phyloP scores from a whole-genome alignment of 495 filamentous ascomycete genomes.

The Pyrenula aspistea region DNA sequence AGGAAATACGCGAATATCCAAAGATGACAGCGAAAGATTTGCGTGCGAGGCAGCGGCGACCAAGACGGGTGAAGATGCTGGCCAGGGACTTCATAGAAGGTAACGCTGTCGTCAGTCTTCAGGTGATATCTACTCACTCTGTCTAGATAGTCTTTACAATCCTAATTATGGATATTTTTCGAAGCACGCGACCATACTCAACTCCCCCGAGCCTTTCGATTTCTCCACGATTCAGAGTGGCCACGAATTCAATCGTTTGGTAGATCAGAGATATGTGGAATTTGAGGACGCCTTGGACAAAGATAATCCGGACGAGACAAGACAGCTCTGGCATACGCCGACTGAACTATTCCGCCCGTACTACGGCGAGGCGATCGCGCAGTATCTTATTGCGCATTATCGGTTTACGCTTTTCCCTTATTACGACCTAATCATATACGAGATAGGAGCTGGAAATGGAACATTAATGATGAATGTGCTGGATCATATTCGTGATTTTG shows the following conservation, averaged over 20 bases:
- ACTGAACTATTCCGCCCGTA: conserved; percentile 94
- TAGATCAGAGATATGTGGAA: conserved; percentile 69
- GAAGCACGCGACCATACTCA: conserved; percentile 94
- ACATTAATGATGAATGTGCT: conserved; percentile 97
- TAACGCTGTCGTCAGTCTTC: conserved; percentile 20
- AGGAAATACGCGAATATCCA: conserved; percentile 71
- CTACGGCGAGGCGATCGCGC: conserved; percentile 92
- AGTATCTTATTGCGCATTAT: conserved; percentile 92
- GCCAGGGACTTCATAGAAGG: conserved; percentile 96
- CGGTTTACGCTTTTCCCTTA: conserved; percentile 87
- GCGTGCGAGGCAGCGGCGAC: conserved; percentile 57
- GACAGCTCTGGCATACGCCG: conserved; percentile 96
- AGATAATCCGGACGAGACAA: conserved; percentile 52
- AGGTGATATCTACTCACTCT: not conserved
- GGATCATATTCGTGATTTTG: conserved; percentile 83
- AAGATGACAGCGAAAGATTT: conserved; percentile 73
- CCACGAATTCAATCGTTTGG: conserved; percentile 59
- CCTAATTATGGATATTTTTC: conserved; percentile 97
- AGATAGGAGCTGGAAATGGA: conserved; percentile 94
- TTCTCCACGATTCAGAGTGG: conserved; percentile 75
- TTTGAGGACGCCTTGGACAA: conserved; percentile 85
- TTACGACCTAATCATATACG: conserved; percentile 95
- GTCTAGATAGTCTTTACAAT: conserved; percentile 86
- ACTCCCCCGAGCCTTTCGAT: conserved; percentile 81
- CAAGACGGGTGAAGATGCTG: conserved; percentile 87